Conservation (phyloP, 2,329 filamentous ascomycete genomes). For the Nakataea oryzae region DNA sequence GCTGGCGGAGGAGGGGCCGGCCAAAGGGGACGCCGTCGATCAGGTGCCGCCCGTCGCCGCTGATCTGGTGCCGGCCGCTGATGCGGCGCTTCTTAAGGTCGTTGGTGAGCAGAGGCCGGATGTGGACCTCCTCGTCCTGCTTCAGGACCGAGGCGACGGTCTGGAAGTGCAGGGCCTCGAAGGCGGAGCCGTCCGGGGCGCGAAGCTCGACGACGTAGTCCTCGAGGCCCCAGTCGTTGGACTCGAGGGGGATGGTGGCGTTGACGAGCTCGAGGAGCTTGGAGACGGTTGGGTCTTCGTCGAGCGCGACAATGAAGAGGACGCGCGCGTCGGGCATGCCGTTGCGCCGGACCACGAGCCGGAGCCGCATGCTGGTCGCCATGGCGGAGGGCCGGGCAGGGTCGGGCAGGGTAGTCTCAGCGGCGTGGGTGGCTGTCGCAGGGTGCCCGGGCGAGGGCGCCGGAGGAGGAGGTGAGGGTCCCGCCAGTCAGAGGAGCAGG, state of each 20-base stretch:
- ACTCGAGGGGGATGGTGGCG: constrained; percentile 71
- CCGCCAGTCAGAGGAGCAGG: too few species aligned
- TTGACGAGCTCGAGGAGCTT: constrained; percentile 72
- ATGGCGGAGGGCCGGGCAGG: constrained; percentile 11
- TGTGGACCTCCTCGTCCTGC: constrained; percentile 75
- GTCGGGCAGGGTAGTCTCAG: neutral
- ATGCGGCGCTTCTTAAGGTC: constrained; percentile 66
- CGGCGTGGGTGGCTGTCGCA: neutral
- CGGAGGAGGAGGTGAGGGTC: too few species aligned
- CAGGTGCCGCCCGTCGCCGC: constrained; percentile 65
- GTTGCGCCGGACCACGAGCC: constrained; percentile 62
- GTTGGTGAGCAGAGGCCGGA: constrained; percentile 64
- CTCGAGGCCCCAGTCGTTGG: constrained; percentile 73
- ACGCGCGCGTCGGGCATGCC: constrained; percentile 62
- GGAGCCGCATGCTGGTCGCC: constrained; percentile 53
- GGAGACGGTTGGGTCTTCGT: constrained; percentile 57
- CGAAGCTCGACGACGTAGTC: constrained; percentile 77
- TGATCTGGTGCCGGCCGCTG: constrained; percentile 73
- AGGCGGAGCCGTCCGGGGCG: constrained; percentile 45
- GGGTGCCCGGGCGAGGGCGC: neutral
- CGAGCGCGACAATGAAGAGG: constrained; percentile 54
- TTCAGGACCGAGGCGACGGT: constrained; percentile 59
- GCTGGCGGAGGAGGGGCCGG: constrained; percentile 52
- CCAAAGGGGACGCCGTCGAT: constrained; percentile 83
- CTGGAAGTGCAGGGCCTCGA: constrained; percentile 83